These are phyloP conservation scores for Bryoerythrophyllum caledonicum DNA, from an alignment of 225 moss, liverwort and hornwort genomes.

Conservation along the genomic window DNA sequence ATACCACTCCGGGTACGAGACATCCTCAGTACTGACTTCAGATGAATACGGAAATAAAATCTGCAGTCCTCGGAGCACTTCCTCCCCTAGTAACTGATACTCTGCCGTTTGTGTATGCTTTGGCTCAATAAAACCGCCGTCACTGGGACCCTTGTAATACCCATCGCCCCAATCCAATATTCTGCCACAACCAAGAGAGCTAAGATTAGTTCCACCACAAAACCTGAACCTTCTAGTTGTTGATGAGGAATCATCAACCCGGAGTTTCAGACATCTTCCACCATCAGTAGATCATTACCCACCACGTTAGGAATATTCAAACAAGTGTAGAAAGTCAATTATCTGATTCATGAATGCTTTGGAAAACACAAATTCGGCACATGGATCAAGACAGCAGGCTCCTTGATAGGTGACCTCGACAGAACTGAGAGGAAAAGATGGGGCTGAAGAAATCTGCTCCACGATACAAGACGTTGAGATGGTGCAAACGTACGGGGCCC, in stretches of 20 bases:
- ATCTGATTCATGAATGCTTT: too few relatives aligned
- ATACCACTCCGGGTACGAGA: constrained; percentile 93
- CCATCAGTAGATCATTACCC: background rate
- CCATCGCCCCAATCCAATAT: constrained; percentile 86
- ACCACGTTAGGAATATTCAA: too few relatives aligned
- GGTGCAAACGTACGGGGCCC: too few relatives aligned
- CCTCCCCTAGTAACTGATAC: constrained; percentile 58
- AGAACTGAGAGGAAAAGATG: too few relatives aligned
- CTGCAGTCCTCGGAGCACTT: constrained; percentile 72
- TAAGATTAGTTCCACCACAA: background rate
- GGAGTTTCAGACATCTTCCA: constrained; percentile 48
- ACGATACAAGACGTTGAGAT: too few relatives aligned
- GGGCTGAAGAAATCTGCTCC: too few relatives aligned
- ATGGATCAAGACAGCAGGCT: too few relatives aligned
- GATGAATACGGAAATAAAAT: constrained; percentile 57
- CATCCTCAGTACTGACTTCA: constrained; percentile 60
- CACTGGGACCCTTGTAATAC: constrained; percentile 70
- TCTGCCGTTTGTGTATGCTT: constrained; percentile 49
- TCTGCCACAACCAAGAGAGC: constrained; percentile 41
- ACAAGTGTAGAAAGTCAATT: too few relatives aligned
- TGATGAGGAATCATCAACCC: constrained; percentile 29
- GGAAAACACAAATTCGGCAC: too few relatives aligned
- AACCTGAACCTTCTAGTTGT: too few relatives aligned
- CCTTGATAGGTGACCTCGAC: too few relatives aligned
- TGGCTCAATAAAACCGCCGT: constrained; percentile 53